Evolutionary conservation across 164 flowering plant species (phyloP), one percentile per base, ranked within the genome.

Genomic region (Magnolia sinica): DNA sequence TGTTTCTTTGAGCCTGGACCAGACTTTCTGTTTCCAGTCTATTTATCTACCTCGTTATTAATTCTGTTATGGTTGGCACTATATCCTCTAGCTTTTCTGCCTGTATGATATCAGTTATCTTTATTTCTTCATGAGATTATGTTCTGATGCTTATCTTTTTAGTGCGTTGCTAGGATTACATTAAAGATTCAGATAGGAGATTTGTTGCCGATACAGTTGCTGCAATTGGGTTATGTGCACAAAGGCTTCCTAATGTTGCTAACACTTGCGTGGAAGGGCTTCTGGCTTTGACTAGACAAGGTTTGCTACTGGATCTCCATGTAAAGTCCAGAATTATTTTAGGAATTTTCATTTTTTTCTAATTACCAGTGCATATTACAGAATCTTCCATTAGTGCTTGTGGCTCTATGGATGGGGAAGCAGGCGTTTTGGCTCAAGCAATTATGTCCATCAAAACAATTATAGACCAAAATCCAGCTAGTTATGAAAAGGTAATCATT

Each of bases 161-260:
- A 81, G 84, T 82, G 80, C 70, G 68, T 76, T 88, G 81, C 82
- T 86, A 96, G 99, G 98, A 96, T 86, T 94, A 96, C 82, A 83
- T 92, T 71, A 91, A 88, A 87, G 98, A 96, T 85, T 94, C 97
- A 63, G 95, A 96, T 83, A 82, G 94, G 83, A 88, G 87, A 82
- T 92, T 96, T 89, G 99, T 94, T 81, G 97, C 97, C 69, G 96
- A 91, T 85, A 86, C 98, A 52, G 85, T 96, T 80, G 92, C 94
- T 83, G 98, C 94, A 45, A 92, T 96, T 83, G 99, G 99, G 71
- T 77, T 89, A 76, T 92, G 98, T 85, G 97, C 92, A 24, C 90
- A 88, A 77, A 84, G 87, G 79, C 91, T 91, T 79, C 93, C 96
- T 70, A 79, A 83, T 67, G 82, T 91, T 73, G 87, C 97, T 70